phyloP scores from a whole-genome alignment of 345 rosid species.

The Garcia nutans region DNA sequence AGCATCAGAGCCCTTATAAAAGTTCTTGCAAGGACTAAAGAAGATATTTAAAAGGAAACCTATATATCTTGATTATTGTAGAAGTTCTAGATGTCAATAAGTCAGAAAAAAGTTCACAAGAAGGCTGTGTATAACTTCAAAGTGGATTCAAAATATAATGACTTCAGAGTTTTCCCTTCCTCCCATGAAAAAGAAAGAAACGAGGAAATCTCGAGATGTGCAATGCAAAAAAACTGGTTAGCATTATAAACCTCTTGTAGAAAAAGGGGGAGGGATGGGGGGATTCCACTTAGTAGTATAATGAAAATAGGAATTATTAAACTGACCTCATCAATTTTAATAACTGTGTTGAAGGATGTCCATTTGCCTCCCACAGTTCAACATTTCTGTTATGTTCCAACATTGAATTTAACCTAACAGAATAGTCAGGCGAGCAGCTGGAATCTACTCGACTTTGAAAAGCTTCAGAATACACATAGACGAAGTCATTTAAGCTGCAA shows the following conservation, averaged over 20 bases:
- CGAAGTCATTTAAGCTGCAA: conserved; percentile 65
- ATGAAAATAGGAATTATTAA: background rate
- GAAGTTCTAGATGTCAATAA: background rate
- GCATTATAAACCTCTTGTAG: background rate
- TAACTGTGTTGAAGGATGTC: conserved; percentile 53
- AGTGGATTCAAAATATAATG: background rate
- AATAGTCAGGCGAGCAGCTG: conserved; percentile 22
- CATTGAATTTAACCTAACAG: conserved; percentile 29
- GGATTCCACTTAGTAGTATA: background rate
- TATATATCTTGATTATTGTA: background rate
- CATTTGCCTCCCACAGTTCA: conserved; percentile 62
- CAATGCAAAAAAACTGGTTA: background rate
- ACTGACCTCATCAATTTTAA: conserved; percentile 66
- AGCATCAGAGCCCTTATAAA: background rate
- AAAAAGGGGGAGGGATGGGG: background rate
- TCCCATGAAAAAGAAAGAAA: background rate
- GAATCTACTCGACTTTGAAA: conserved; percentile 38
- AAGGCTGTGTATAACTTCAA: background rate
- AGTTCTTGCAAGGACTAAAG: background rate
- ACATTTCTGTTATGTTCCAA: conserved; percentile 38
- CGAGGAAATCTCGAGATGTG: background rate
- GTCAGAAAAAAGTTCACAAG: background rate
- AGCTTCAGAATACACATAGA: conserved; percentile 39
- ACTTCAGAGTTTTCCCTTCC: background rate
- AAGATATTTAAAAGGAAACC: background rate